phyloP scores from a whole-genome alignment of 2,329 filamentous ascomycete genomes.

The Cercospora zeae-maydis region DNA sequence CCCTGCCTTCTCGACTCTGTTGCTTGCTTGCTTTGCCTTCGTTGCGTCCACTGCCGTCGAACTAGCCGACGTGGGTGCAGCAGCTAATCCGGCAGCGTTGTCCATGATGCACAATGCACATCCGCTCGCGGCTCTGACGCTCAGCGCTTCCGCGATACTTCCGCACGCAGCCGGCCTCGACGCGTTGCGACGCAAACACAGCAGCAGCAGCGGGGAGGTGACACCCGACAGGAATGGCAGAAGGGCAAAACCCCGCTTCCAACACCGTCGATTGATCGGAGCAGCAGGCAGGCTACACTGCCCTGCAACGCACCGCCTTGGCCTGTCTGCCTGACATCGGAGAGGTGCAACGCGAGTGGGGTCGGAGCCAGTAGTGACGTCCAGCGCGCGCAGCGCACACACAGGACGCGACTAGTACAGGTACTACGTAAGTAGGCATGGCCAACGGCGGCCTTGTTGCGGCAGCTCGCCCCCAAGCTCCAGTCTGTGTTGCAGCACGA shows the following conservation, averaged over 20 bases:
- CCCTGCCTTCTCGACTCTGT: background rate
- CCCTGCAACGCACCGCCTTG: conserved; percentile 5
- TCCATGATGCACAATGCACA: conserved; percentile 11
- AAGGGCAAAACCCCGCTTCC: conserved; percentile 11
- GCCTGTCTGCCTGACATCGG: background rate
- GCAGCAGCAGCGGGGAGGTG: conserved; percentile 5
- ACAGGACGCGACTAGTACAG: conserved; percentile 1
- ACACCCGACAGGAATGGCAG: background rate
- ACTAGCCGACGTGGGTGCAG: background rate
- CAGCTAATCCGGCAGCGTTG: conserved; percentile 15
- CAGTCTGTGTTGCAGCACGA: background rate
- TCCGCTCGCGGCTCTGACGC: background rate
- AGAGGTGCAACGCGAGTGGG: conserved; percentile 3
- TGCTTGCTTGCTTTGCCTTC: background rate
- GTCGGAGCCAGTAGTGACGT: conserved; percentile 6
- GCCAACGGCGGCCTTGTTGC: background rate
- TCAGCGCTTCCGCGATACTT: conserved; percentile 25
- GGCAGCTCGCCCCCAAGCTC: conserved; percentile 1
- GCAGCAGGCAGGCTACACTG: conserved; percentile 6
- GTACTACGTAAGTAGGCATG: background rate
- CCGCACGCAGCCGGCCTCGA: conserved; percentile 11
- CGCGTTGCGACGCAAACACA: background rate
- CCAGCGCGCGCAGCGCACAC: background rate
- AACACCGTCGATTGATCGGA: conserved; percentile 4
- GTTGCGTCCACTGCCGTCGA: background rate